These are phyloP conservation scores for Podospora fimiseda DNA, from an alignment of 495 filamentous ascomycete species.

Conservation along the genomic window DNA sequence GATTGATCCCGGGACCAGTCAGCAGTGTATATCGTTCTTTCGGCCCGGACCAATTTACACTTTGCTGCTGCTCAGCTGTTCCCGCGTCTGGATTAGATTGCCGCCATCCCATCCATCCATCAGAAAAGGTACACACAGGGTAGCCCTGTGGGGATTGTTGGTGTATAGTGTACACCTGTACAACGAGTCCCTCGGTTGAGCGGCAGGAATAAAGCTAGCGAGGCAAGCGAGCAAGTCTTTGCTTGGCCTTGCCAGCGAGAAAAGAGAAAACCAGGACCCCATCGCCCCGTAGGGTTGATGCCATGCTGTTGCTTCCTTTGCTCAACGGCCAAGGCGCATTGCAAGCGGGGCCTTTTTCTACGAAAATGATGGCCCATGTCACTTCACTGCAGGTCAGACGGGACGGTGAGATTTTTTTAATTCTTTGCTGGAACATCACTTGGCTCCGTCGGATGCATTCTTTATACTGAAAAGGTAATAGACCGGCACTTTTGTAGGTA, in stretches of 20 bases:
- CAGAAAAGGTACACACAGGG: too few species aligned
- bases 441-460: background rate
- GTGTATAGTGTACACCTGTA: too few species aligned
- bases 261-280: too few species aligned
- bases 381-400: background rate
- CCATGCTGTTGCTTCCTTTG: background rate
- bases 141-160: background rate
- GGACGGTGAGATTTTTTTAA: background rate
- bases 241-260: too few species aligned
- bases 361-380: background rate
- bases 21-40: too few species aligned
- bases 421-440: too few species aligned
- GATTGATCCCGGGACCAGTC: too few species aligned
- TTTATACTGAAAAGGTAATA: background rate
- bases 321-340: background rate
- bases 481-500: too few species aligned
- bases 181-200: background rate
- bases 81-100: background rate
- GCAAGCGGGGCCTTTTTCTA: background rate
- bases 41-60: background rate
- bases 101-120: background rate
- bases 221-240: background rate
- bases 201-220: background rate
- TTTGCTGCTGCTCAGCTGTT: background rate
- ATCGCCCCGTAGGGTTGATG: background rate